Percentiles rank a stretch among this genome's conserved stretches.
These are phyloP conservation scores for Apophysomyces ossiformis DNA, from an alignment of 371 early-diverging fungal genomes.

Conservation along the genomic window DNA sequence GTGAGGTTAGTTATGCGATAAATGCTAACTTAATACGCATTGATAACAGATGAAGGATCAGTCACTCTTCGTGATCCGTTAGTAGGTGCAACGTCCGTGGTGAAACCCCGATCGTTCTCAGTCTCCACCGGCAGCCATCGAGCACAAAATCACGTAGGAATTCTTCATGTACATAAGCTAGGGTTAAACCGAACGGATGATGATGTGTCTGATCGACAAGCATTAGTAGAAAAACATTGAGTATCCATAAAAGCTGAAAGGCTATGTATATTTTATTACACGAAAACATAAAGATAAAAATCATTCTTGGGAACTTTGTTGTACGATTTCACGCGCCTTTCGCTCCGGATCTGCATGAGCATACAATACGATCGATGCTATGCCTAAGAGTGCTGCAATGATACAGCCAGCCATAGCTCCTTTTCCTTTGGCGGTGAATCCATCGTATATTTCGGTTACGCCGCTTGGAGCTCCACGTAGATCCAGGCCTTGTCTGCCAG, in stretches of 20 bases:
- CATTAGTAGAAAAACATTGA: not conserved
- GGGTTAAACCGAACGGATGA: constrained; percentile 14
- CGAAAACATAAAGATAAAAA: not conserved
- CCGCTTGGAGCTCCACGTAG: constrained; percentile 56
- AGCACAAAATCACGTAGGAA: constrained; percentile 36
- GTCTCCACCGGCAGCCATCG: constrained; percentile 20
- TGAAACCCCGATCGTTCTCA: constrained; percentile 11
- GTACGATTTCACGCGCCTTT: constrained; percentile 24
- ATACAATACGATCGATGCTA: constrained; percentile 75
- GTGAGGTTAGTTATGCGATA: not conserved
- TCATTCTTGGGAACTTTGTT: not conserved
- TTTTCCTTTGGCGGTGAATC: constrained; percentile 68
- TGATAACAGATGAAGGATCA: not conserved
- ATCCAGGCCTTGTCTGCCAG: constrained; percentile 65
- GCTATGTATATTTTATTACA: constrained; percentile 20
- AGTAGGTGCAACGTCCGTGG: not conserved
- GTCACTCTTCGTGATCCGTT: not conserved
- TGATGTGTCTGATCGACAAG: constrained; percentile 9
- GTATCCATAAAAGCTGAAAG: not conserved
- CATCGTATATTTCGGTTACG: constrained; percentile 54
- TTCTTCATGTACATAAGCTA: constrained; percentile 22
- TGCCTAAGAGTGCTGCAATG: constrained; percentile 72
- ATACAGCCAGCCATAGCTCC: constrained; percentile 72
- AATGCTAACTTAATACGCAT: not conserved
- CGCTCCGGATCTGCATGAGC: constrained; percentile 40